phyloP scores from a whole-genome alignment of 768 basidiomycete genomes.

The Calocera cornea region DNA sequence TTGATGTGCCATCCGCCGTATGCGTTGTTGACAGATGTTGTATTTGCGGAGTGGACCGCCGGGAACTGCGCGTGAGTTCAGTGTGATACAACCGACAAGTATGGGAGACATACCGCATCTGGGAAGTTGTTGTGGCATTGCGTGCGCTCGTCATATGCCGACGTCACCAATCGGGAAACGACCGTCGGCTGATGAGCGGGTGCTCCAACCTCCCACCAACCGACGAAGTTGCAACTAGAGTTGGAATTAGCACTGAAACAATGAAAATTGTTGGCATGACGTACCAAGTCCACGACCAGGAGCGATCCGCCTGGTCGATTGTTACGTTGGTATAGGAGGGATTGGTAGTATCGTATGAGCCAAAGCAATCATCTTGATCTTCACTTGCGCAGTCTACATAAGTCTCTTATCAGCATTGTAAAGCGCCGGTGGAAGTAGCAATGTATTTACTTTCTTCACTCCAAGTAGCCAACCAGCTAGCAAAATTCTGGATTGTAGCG shows the following conservation, averaged over 20 bases:
- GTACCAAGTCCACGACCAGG: not conserved
- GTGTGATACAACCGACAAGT: not conserved
- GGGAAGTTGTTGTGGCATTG: slow-evolving; percentile 13
- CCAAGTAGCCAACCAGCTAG: too few species aligned
- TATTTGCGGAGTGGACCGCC: slow-evolving; percentile 31
- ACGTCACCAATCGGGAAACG: slow-evolving; percentile 43
- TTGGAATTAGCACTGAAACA: not conserved
- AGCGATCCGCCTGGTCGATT: not conserved
- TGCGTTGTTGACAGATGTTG: slow-evolving; percentile 31
- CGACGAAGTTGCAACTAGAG: not conserved
- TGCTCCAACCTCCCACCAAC: not conserved
- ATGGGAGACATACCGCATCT: not conserved
- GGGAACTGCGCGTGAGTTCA: slow-evolving; percentile 57
- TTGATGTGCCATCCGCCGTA: slow-evolving; percentile 54
- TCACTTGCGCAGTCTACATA: not conserved
- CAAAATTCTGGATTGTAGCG: slow-evolving; percentile 8
- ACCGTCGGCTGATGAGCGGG: slow-evolving; percentile 16
- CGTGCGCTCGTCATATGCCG: slow-evolving; percentile 39
- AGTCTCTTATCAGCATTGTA: not conserved
- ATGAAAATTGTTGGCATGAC: not conserved
- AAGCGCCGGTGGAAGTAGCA: too few species aligned
- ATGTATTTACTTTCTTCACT: too few species aligned
- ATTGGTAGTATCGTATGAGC: not conserved
- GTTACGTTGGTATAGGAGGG: not conserved
- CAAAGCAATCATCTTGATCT: not conserved